Conservation (phyloP, 164 flowering plant genomes). For the Tetracentron sinense region DNA sequence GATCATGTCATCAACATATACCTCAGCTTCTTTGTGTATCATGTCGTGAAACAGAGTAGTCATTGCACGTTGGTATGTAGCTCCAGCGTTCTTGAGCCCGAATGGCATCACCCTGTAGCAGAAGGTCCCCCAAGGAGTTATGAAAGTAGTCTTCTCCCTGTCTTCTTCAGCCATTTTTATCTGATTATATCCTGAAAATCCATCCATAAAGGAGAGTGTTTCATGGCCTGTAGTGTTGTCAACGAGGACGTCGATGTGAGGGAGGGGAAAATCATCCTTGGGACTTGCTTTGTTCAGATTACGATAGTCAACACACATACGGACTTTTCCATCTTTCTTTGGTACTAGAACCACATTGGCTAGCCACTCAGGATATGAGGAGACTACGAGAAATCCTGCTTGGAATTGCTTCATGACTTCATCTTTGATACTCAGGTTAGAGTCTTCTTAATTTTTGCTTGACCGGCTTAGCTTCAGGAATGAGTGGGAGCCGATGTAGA, state of each 20-base stretch:
- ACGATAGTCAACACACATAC: neutral
- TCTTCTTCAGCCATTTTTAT: conserved; percentile 1
- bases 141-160: neutral
- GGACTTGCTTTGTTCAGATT: conserved; percentile 7
- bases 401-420: neutral
- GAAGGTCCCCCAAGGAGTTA: neutral
- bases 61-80: conserved; percentile 2
- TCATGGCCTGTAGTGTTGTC: neutral
- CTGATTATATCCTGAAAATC: conserved; percentile 11
- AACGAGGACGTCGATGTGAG: neutral
- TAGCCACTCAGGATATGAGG: neutral
- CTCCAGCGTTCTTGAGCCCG: neutral
- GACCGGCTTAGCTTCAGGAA: neutral
- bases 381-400: neutral
- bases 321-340: conserved; percentile 5
- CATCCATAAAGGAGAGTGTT: conserved; percentile 9
- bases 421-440: neutral
- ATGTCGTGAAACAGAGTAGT: neutral
- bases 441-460: neutral
- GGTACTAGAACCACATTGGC: conserved; percentile 3
- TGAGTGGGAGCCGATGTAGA: neutral
- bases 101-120: neutral
- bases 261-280: conserved; percentile 9
- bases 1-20: conserved; percentile 12
- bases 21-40: neutral